Evolutionary conservation across 768 basidiomycete species (phyloP), one percentile per base, ranked within the genome.

Genomic region (Mycena metata): DNA sequence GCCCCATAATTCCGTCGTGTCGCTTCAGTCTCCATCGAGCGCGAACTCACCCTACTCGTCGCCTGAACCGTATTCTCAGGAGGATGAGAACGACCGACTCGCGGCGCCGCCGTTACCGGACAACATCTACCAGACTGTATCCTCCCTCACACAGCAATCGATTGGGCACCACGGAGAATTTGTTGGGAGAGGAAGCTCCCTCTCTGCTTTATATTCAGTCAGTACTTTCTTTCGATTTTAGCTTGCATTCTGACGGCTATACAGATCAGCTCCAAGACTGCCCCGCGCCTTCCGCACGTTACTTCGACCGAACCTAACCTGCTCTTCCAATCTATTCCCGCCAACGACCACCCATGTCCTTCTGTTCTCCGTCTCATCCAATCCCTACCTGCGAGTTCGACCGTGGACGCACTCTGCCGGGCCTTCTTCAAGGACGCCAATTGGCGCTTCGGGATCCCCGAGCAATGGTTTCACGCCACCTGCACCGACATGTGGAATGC

Each of bases 401-500:
- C 80, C 21, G 75, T 82, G 41, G 73, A 80, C 61, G 64, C 76
- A n/a, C 78, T 86, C 35, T 76, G 82, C 21, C 73, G 77, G 12
- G 70, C 74, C 17, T 88, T 83, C 74, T 86, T 89, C 76, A 67
- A 74, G 21, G 79, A 83, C 50, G 77, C 80, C 55, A 88, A 87
- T 65, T 86, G 84, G 84, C 82, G 83, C 24, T 86, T 83, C 59
- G 85, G 85, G 13, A 81, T 88, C 30, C 84, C 86, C 8, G 82
- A 86, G 70, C 72, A 76, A 23, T 87, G 85, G 85, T 85, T 88
- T 72, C 78, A 76, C 43, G 67, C 75, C n/a, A 77, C 82, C 2
- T 83, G 80, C 57, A 67, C 75, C 26, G 79, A 80, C 55, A 88
- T 86, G 86, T 87, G 84, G 85, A 74, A 67, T n/a, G 77, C 78